Base-by-base conservation (phyloP, 1,284 basidiomycete species). In the Puccinia horiana region DNA sequence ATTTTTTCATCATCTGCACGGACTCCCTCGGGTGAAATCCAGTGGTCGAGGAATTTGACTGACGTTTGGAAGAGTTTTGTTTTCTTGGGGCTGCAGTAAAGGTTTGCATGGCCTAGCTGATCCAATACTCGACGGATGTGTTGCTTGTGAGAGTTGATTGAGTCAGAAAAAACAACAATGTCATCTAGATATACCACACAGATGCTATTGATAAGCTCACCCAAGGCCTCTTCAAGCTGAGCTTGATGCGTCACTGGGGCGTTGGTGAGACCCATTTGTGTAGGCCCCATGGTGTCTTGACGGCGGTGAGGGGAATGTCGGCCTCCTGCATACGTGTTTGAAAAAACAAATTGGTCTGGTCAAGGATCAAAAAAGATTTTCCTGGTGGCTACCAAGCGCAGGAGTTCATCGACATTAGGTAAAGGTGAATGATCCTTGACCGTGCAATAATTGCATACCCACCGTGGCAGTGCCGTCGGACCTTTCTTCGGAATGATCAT, bases 261-360 rank as follows among this genome's bases (percentile, higher is more conserved):
- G 75, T 89, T 89, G 3, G 85, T 81, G 18, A 86, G 83, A 0
- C 88, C 88, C 88, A 89, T 77, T 89, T 87, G 63, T 87, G 89
- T 0, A 88, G 83, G 0, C 88, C 88, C 32, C 87, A 86, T 0
- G 87, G 88, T 0, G 88, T 89, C 2, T 76, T 83, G 1, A 89
- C 86, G 0, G 88, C 89, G 0, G 88, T 89, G 26, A 86, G 85
- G 11, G 85, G 82, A 0, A 88, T 85, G 73, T 88, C 84, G 37
- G 88, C 87, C 0, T 87, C 86, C 72, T 88, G 86, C 9, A 89
- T 84, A 0, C 84, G 78, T 0, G 87, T 89, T 78, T 88, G 88
- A 83, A 88, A 89, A 82, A 89, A 89, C 0, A 86, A 85, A 78
- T 89, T 87, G 0, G 88, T 89, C 86, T 89, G 88, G 81, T 89